Percentiles rank a stretch among this genome's conserved stretches.
These are phyloP conservation scores for Hypericum perforatum DNA, from an alignment of 345 rosid species.

Conservation along the genomic window DNA sequence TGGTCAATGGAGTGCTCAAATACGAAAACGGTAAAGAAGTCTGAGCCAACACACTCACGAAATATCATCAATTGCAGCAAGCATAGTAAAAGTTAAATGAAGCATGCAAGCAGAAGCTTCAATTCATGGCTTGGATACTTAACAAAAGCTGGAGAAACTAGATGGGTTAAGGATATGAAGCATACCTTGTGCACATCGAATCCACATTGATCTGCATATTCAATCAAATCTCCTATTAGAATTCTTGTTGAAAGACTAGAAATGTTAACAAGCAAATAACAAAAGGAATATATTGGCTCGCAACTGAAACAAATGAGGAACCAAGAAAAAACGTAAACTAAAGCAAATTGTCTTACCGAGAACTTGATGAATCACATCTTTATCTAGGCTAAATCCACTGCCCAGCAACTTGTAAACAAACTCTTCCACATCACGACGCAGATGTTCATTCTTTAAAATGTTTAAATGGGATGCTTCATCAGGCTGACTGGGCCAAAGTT, in stretches of 20 bases:
- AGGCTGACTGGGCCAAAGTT: constrained; percentile 19
- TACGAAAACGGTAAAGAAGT: too few relatives aligned
- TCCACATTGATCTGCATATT: constrained; percentile 39
- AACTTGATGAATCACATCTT: constrained; percentile 33
- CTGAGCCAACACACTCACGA: too few relatives aligned
- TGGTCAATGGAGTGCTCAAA: too few relatives aligned
- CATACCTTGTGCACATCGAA: constrained; percentile 42
- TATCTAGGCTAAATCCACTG: constrained; percentile 46
- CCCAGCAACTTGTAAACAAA: constrained; percentile 44
- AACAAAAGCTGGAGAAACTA: too few relatives aligned
- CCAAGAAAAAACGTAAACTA: too few relatives aligned
- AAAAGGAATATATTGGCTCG: constrained; percentile 8
- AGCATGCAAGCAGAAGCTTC: too few relatives aligned
- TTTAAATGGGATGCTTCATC: constrained; percentile 11
- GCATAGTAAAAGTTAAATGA: too few relatives aligned
- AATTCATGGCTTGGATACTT: too few relatives aligned
- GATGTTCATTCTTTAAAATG: constrained; percentile 9
- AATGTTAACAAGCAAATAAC: constrained; percentile 1
- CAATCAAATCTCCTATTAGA: constrained; percentile 10
- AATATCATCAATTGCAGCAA: too few relatives aligned
- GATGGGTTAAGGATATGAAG: constrained; percentile 7
- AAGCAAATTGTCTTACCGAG: constrained; percentile 24
- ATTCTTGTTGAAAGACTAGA: constrained; percentile 10
- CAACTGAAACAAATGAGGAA: too few relatives aligned
- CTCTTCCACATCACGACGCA: constrained; percentile 30